Percentiles rank a stretch among this genome's conserved stretches.
These are phyloP conservation scores for Eugenia klotzschiana DNA, from an alignment of 441 rosid genomes.

Conservation along the genomic window DNA sequence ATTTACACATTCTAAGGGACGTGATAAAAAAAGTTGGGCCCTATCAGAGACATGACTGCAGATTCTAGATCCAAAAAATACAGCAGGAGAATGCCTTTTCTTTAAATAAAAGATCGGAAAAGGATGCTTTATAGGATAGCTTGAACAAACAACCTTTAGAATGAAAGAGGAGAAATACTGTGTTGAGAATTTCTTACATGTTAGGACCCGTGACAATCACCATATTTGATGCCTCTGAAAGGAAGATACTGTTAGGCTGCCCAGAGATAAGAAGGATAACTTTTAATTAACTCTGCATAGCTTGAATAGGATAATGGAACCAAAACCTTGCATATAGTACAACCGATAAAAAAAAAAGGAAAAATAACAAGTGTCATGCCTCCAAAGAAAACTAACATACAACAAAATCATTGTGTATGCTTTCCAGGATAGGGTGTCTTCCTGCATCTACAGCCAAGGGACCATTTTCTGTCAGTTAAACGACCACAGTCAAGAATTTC, in stretches of 20 bases:
- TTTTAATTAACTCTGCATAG: neutral
- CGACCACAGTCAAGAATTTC: constrained; percentile 3
- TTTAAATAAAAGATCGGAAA: neutral
- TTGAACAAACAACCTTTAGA: neutral
- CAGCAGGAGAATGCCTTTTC: neutral
- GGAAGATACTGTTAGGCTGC: constrained; percentile 86
- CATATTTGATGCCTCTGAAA: constrained; percentile 93
- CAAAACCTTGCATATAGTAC: neutral
- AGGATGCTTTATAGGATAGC: neutral
- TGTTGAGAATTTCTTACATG: constrained; percentile 41
- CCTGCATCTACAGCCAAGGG: constrained; percentile 96
- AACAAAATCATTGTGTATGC: constrained; percentile 74
- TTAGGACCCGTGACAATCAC: constrained; percentile 88
- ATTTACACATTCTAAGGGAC: neutral
- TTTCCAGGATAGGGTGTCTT: constrained; percentile 91
- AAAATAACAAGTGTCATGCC: neutral
- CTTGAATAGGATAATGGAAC: neutral
- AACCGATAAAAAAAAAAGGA: neutral
- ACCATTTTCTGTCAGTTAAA: constrained; percentile 46
- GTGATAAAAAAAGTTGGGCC: neutral
- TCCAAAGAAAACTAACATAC: constrained; percentile 23
- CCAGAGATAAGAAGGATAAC: constrained; percentile 9
- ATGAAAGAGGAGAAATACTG: neutral
- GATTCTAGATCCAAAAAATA: neutral
- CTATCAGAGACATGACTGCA: neutral